Evolutionary conservation across 2,329 filamentous ascomycete species (phyloP), one percentile per base, ranked within the genome.

Genomic region (Penicillium sp.): DNA sequence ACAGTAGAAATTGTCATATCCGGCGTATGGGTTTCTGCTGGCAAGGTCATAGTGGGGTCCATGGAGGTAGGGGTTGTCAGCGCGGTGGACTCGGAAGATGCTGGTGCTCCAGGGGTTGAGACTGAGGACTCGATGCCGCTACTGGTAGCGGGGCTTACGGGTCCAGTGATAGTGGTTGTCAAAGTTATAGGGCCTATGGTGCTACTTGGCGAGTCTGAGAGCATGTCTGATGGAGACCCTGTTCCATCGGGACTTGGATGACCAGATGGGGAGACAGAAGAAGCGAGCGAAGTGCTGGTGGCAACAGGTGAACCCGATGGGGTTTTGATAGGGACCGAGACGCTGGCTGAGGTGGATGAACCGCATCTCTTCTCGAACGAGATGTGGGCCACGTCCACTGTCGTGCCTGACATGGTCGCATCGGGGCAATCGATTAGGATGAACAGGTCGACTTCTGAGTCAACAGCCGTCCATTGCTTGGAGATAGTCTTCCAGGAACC

Each of bases 1-100:
- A 61, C 51, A 17, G 57, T 60, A 15, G 59, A 61, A 9, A 55
- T 61, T 3, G 57, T 59, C 26, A 49, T 33, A 7, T 49, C 42
- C 5, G 43, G 45, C 22, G 35, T 13, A 24, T n/a, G 17, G 10
- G 39, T 41, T 32, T 7, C 32, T 5, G 19, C 31, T 19, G 38
- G 31, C 21, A 29, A 40, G 9, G 34, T 34, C n/a, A 10, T 21
- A 13, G 45, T 34, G 8, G 37, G 34, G 6, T n/a, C n/a, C 7
- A n/a, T n/a, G 21, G 21, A 21, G 21, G 3, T 4, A 21, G 21
- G n/a, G n/a, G 37, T 33, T 26, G 34, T 38, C 4, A 10, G 13
- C 1, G 19, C 17, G 21, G 19, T 39, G n/a, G 44, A 24, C 28
- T 39, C 34, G 10, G 13, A 24, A 7, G 17, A 29, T 31, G 26